These are phyloP conservation scores for Alternaria solani DNA, from an alignment of 2,329 filamentous ascomycete genomes.

Conservation along the genomic window DNA sequence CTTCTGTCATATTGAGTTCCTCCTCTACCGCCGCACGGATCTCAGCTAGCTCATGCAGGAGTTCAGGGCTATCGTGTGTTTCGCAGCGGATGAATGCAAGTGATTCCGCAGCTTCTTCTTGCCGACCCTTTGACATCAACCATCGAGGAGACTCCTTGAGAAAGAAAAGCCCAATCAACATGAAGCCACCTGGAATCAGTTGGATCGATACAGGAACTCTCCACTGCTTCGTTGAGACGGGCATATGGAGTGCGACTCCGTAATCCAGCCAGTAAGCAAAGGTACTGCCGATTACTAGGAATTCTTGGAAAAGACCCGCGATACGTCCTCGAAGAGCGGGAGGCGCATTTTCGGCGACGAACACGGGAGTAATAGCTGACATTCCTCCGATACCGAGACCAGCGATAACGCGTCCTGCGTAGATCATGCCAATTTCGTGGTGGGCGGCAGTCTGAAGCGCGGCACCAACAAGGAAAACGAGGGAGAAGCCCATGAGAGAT, in stretches of 20 bases:
- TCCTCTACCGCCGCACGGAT: slow-evolving; percentile 71
- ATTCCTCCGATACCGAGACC: slow-evolving; percentile 63
- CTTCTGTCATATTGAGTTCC: slow-evolving; percentile 70
- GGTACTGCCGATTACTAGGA: slow-evolving; percentile 57
- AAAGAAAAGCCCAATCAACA: slow-evolving; percentile 57
- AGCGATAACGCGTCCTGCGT: slow-evolving; percentile 56
- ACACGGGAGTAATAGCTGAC: slow-evolving; percentile 63
- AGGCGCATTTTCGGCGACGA: slow-evolving; percentile 58
- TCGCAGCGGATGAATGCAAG: slow-evolving; percentile 38
- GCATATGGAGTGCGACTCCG: slow-evolving; percentile 55
- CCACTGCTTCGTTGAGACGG: slow-evolving; percentile 55
- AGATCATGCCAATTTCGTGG: slow-evolving; percentile 15
- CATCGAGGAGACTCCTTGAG: slow-evolving; percentile 57
- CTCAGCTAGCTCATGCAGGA: slow-evolving; percentile 69
- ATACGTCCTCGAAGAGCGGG: slow-evolving; percentile 66
- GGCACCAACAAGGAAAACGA: slow-evolving; percentile 15
- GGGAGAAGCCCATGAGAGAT: slow-evolving; percentile 13
- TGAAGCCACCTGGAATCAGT: slow-evolving; percentile 70
- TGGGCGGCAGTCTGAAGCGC: slow-evolving; percentile 16
- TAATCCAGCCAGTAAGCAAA: slow-evolving; percentile 53
- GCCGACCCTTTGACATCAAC: slow-evolving; percentile 53
- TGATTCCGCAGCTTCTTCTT: slow-evolving; percentile 67
- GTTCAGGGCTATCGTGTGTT: slow-evolving; percentile 44
- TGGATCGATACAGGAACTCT: slow-evolving; percentile 67
- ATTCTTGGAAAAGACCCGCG: slow-evolving; percentile 59